phyloP scores from a whole-genome alignment of 495 filamentous ascomycete species.

The Penicillium canescens region DNA sequence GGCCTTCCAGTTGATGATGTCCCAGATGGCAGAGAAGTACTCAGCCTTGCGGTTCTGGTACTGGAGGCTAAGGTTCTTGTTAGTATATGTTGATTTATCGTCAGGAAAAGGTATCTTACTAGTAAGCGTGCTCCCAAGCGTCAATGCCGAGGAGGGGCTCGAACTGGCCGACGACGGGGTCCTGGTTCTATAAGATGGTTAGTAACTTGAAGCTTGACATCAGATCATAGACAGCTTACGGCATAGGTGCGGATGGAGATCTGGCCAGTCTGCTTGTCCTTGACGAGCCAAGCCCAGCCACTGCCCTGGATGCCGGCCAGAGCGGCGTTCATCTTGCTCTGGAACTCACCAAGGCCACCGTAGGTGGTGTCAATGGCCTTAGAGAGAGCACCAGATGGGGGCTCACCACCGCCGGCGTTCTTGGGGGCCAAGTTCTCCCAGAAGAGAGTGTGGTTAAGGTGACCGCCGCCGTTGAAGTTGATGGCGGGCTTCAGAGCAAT shows the following conservation, averaged over 20 bases:
- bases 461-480: conserved; percentile 96
- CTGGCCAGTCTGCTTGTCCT: conserved; percentile 74
- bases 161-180: conserved; percentile 87
- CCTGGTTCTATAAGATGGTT: conserved; percentile 66
- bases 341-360: conserved; percentile 70
- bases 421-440: conserved; percentile 91
- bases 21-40: conserved; percentile 96
- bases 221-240: conserved; percentile 32
- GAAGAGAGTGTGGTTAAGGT: conserved; percentile 91
- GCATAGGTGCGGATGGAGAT: conserved; percentile 78
- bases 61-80: conserved; percentile 66
- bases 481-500: conserved; percentile 82
- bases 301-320: conserved; percentile 89
- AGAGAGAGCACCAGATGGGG: conserved; percentile 61
- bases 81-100: conserved; percentile 30
- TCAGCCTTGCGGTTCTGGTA: conserved; percentile 99
- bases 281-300: conserved; percentile 94
- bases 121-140: conserved; percentile 94
- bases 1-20: conserved; percentile 96
- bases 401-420: conserved; percentile 71
- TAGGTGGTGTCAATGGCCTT: conserved; percentile 77
- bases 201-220: conserved; percentile 2
- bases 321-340: conserved; percentile 74
- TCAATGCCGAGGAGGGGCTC: conserved; percentile 88
- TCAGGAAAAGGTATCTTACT: conserved; percentile 42